These are phyloP conservation scores for Trypanosoma vivax DNA, from an alignment of 208 protist genomes.

Conservation along the genomic window DNA sequence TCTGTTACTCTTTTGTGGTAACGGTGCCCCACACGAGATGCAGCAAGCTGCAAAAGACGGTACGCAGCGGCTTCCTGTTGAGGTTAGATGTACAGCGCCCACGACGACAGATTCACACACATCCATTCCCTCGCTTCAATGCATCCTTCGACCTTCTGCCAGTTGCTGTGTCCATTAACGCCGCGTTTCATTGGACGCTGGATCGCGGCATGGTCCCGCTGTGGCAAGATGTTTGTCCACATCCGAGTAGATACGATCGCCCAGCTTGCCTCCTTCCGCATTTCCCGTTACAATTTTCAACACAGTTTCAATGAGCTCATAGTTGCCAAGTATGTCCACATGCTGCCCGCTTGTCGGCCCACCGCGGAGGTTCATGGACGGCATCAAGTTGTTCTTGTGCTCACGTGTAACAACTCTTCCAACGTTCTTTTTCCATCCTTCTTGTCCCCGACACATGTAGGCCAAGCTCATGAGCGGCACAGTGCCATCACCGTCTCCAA, in stretches of 20 bases:
- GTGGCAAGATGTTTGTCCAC: conserved; percentile 48
- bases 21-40: too few relatives aligned
- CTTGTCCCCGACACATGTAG: conserved; percentile 86
- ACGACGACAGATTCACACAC: too few relatives aligned
- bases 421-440: conserved; percentile 77
- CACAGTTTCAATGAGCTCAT: conserved; percentile 66
- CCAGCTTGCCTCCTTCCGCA: conserved; percentile 29
- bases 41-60: too few relatives aligned
- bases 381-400: conserved; percentile 35
- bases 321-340: conserved; percentile 88
- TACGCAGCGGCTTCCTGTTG: too few relatives aligned
- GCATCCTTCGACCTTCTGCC: background rate
- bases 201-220: too few relatives aligned
- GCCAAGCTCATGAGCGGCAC: conserved; percentile 83
- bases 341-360: conserved; percentile 65
- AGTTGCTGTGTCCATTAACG: conserved; percentile 6
- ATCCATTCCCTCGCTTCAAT: too few relatives aligned
- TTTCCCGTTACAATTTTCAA: conserved; percentile 70
- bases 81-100: too few relatives aligned
- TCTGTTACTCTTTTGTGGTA: too few relatives aligned
- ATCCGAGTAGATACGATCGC: conserved; percentile 63
- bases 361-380: conserved; percentile 47
- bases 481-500: conserved; percentile 84
- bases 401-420: conserved; percentile 82
- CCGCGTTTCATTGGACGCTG: conserved; percentile 29